phyloP scores from a whole-genome alignment of 345 rosid species.

The Combretum micranthum region DNA sequence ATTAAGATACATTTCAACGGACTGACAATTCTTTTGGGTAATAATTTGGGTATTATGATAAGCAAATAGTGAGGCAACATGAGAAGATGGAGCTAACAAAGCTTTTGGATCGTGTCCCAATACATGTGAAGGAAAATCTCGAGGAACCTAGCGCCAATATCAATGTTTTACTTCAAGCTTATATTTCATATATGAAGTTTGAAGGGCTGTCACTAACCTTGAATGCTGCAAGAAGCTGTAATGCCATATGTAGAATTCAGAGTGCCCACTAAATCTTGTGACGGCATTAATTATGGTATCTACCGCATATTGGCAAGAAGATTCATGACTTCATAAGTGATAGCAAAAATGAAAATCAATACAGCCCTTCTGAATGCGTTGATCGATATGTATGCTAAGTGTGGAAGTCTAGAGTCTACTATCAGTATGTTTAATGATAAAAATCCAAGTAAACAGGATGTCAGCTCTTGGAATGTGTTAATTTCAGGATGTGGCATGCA shows the following conservation, averaged over 20 bases:
- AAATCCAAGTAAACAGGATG: constrained; percentile 37
- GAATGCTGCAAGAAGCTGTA: constrained; percentile 16
- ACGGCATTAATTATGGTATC: constrained; percentile 49
- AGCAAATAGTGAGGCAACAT: constrained; percentile 89
- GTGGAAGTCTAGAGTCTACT: constrained; percentile 58
- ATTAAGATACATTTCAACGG: too few relatives aligned
- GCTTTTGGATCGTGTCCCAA: constrained; percentile 87
- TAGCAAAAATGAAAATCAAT: constrained; percentile 40
- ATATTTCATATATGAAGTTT: constrained; percentile 90
- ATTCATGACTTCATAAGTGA: constrained; percentile 39
- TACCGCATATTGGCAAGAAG: constrained; percentile 63
- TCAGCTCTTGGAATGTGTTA: constrained; percentile 72
- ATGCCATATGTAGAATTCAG: constrained; percentile 32
- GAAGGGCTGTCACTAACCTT: constrained; percentile 95
- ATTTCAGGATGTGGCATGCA: constrained; percentile 73
- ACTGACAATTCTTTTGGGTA: constrained; percentile 71
- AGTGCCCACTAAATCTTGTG: constrained; percentile 35
- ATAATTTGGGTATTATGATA: too few relatives aligned
- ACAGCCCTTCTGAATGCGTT: constrained; percentile 58
- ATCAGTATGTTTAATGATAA: constrained; percentile 39
- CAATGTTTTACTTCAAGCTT: constrained; percentile 89
- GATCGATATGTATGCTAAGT: constrained; percentile 75
- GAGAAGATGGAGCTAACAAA: constrained; percentile 99
- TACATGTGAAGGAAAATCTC: constrained; percentile 87
- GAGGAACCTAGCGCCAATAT: constrained; percentile 97